These are phyloP conservation scores for Nitzschia palea DNA, from an alignment of 108 stramenopile species.

Conservation along the genomic window DNA sequence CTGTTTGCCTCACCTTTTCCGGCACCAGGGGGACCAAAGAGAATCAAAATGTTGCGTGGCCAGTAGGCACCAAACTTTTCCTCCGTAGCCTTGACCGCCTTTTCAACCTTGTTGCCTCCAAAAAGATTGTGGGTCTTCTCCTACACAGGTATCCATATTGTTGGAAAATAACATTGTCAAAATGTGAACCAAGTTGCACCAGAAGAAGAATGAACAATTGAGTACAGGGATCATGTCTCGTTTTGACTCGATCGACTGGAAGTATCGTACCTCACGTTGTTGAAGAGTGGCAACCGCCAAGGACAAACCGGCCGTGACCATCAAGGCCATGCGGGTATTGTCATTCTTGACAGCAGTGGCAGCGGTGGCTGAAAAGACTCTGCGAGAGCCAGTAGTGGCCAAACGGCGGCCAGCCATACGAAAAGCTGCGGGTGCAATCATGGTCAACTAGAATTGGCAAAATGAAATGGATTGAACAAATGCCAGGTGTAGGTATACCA, in stretches of 20 bases:
- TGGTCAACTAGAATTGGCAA: neutral
- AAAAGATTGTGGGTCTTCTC: constrained; percentile 38
- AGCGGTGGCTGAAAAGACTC: constrained; percentile 14
- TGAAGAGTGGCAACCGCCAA: constrained; percentile 31
- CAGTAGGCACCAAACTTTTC: constrained; percentile 88
- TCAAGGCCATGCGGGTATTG: constrained; percentile 27
- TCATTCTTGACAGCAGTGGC: constrained; percentile 20
- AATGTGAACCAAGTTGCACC: neutral
- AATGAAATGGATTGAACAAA: neutral
- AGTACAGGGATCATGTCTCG: no score
- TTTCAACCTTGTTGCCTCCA: constrained; percentile 23
- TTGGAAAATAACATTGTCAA: neutral
- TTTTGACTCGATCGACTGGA: neutral
- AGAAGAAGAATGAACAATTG: neutral
- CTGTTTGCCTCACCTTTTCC: no score
- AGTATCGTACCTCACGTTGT: constrained; percentile 29
- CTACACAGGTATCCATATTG: neutral
- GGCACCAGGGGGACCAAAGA: constrained; percentile 61
- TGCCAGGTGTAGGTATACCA: no score
- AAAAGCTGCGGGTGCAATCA: constrained; percentile 24
- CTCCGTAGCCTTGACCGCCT: constrained; percentile 60
- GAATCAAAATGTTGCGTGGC: constrained; percentile 89
- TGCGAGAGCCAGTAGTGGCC: neutral
- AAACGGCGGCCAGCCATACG: constrained; percentile 38
- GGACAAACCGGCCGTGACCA: constrained; percentile 28